Evolutionary conservation across 768 basidiomycete genomes (phyloP).

Genomic region (Ramaria sp.): DNA sequence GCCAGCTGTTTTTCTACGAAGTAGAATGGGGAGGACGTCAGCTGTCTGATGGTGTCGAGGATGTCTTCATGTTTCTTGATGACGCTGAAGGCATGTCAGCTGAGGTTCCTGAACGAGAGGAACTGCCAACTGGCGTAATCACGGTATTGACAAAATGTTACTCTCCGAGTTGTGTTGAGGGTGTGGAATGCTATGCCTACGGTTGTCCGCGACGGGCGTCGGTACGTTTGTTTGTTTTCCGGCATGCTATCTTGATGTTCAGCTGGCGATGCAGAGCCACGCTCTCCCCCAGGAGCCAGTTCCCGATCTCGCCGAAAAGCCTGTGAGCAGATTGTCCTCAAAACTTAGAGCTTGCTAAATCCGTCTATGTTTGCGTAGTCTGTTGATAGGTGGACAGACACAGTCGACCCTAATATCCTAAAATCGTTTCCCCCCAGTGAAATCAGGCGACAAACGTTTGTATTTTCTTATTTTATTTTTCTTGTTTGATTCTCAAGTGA

Average conservation of each 20-base stretch:
- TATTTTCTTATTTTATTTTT: not conserved
- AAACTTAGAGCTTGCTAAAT: not conserved
- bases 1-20: conserved; percentile 91
- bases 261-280: not conserved
- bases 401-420: conserved; percentile 38
- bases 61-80: conserved; percentile 88
- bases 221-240: conserved; percentile 12
- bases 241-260: conserved; percentile 17
- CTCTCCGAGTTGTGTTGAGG: conserved; percentile 75
- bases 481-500: not conserved
- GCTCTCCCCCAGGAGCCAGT: not conserved
- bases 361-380: conserved; percentile 15
- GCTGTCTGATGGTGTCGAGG: conserved; percentile 80
- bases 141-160: conserved; percentile 89
- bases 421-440: conserved; percentile 62
- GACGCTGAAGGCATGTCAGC: conserved; percentile 62
- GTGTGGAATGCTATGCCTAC: conserved; percentile 70
- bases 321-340: not conserved
- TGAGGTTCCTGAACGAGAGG: conserved; percentile 47
- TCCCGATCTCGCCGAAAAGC: conserved; percentile 1
- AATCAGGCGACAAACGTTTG: conserved; percentile 66
- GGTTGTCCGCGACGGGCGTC: conserved; percentile 62
- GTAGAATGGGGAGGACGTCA: conserved; percentile 87
- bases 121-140: conserved; percentile 81
- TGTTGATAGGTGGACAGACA: conserved; percentile 38